These are phyloP conservation scores for Rhizoclosmatium sp. DNA, from an alignment of 192 early-diverging fungal genomes.

Conservation along the genomic window DNA sequence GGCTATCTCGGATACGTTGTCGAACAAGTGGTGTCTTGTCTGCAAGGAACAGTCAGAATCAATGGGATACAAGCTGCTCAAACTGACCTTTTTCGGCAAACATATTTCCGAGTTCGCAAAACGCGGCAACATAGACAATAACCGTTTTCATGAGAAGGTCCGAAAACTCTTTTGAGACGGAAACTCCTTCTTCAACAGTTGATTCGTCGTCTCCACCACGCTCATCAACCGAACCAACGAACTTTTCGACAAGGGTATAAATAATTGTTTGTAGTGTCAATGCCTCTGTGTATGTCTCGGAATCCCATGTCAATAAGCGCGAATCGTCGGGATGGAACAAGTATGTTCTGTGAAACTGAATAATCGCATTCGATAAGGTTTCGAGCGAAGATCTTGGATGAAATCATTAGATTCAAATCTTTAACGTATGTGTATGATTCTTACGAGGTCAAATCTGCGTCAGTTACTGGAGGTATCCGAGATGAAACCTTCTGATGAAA, in stretches of 20 bases:
- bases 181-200: neutral
- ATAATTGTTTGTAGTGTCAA: neutral
- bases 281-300: neutral
- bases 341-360: slow-evolving; percentile 14
- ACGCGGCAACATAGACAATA: slow-evolving; percentile 37
- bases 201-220: neutral
- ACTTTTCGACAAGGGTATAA: slow-evolving; percentile 18
- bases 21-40: slow-evolving; percentile 26
- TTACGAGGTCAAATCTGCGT: slow-evolving; percentile 1
- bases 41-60: neutral
- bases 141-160: slow-evolving; percentile 22
- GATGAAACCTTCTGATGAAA: slow-evolving; percentile 37
- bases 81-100: slow-evolving; percentile 32
- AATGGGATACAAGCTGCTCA: neutral
- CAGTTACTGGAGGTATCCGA: slow-evolving; percentile 7
- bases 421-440: neutral
- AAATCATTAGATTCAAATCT: neutral
- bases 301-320: slow-evolving; percentile 1
- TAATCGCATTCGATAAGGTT: neutral
- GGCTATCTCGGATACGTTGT: slow-evolving; percentile 18
- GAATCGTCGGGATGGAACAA: slow-evolving; percentile 22
- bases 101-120: slow-evolving; percentile 37
- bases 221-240: slow-evolving; percentile 1
- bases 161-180: slow-evolving; percentile 6
- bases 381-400: neutral